These are phyloP conservation scores for Penicillium cataractarum DNA, from an alignment of 495 filamentous ascomycete genomes.

Conservation along the genomic window DNA sequence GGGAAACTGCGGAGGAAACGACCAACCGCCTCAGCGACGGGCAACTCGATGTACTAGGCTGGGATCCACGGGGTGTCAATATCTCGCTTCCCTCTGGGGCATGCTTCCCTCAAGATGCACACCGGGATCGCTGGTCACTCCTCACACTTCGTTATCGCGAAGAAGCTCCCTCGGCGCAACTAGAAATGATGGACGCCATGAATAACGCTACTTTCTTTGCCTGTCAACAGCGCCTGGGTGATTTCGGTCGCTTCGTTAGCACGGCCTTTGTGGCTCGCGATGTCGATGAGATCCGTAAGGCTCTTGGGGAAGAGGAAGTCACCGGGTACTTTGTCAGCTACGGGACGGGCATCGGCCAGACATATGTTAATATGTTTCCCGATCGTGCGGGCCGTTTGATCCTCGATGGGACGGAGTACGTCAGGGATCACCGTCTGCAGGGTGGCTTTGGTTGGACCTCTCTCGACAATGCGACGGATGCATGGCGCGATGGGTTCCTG, in stretches of 20 bases:
- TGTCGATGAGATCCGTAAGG: conserved; percentile 24
- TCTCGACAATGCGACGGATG: conserved; percentile 25
- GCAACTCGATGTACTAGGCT: conserved; percentile 19
- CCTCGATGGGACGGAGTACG: conserved; percentile 26
- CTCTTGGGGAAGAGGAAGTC: conserved; percentile 20
- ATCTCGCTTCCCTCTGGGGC: conserved; percentile 17
- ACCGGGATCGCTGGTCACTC: conserved; percentile 23
- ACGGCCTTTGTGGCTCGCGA: conserved; percentile 25
- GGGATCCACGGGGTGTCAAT: conserved; percentile 27
- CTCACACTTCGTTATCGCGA: conserved; percentile 17
- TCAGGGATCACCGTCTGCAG: conserved; percentile 21
- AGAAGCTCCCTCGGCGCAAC: conserved; percentile 11
- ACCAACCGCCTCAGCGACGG: conserved; percentile 25
- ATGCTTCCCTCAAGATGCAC: conserved; percentile 19
- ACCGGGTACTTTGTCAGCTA: conserved; percentile 26
- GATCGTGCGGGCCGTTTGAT: conserved; percentile 21
- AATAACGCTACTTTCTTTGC: conserved; percentile 25
- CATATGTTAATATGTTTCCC: conserved; percentile 28
- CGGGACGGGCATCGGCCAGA: conserved; percentile 25
- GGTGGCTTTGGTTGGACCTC: conserved; percentile 26
- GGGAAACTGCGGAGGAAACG: conserved; percentile 19
- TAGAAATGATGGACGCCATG: conserved; percentile 23
- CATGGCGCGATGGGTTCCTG: conserved; percentile 24
- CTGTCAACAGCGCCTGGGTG: conserved; percentile 18
- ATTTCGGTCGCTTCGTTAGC: conserved; percentile 26